Evolutionary conservation across 1,139 yeast species (phyloP).

Genomic region (Blastobotrys elegans): DNA sequence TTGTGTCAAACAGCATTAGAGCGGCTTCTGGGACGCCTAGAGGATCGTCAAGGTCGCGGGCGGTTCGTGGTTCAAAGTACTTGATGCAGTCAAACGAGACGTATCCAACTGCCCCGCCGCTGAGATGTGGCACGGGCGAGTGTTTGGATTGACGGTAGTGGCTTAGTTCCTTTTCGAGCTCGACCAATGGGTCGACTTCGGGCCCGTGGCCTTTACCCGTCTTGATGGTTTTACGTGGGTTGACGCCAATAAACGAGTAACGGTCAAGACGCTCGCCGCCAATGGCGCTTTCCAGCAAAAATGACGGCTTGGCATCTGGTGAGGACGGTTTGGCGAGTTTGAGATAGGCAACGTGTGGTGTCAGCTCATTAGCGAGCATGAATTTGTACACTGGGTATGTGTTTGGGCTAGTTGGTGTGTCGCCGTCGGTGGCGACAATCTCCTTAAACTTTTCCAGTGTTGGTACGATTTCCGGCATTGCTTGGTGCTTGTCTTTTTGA

Average conservation of each 20-base stretch:
- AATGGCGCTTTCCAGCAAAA: constrained; percentile 80
- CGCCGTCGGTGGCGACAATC: constrained; percentile 11
- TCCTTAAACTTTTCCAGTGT: constrained; percentile 7
- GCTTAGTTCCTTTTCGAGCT: constrained; percentile 68
- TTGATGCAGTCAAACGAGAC: constrained; percentile 94
- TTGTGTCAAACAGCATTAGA: constrained; percentile 83
- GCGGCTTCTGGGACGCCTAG: constrained; percentile 85
- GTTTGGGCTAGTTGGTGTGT: constrained; percentile 34
- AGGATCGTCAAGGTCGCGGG: constrained; percentile 66
- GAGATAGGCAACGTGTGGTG: constrained; percentile 87
- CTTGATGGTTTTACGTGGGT: constrained; percentile 72
- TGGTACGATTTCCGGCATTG: constrained; percentile 10
- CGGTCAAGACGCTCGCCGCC: constrained; percentile 88
- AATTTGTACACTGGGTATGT: constrained; percentile 76
- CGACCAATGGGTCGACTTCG: constrained; percentile 70
- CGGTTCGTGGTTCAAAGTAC: constrained; percentile 90
- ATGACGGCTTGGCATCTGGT: constrained; percentile 50
- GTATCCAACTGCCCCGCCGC: constrained; percentile 97
- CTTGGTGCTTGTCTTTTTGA: not conserved
- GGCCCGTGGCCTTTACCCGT: constrained; percentile 63
- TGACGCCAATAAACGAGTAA: constrained; percentile 83
- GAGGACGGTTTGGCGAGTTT: constrained; percentile 60
- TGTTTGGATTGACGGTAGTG: constrained; percentile 62
- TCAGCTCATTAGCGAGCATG: constrained; percentile 69
- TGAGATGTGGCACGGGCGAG: constrained; percentile 57